Evolutionary conservation across 305 asterid genomes (phyloP), one percentile per base, ranked within the genome.

Genomic region (Striga hermonthica): DNA sequence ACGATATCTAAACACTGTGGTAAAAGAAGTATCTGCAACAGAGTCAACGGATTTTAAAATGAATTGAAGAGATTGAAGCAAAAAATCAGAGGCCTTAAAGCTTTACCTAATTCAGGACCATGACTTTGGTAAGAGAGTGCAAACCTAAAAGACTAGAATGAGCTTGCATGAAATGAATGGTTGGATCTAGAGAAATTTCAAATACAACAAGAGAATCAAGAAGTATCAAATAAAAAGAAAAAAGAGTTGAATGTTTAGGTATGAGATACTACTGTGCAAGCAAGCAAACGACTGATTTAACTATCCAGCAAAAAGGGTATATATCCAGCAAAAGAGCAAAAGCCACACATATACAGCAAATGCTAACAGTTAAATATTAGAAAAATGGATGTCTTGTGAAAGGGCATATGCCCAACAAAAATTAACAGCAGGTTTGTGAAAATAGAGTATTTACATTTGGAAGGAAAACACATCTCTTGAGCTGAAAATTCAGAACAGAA

Each of bases 391-490:
- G 35, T 28, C 71, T 22, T 67, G 57, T 56, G 7, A 65, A 43
- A 48, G 53, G 38, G 10, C 15, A 15, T 41, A 64, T 67, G 65
- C 39, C 57, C 34, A 10, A 22, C 34, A 53, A 52, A 52, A 61
- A 64, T 54, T 59, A 57, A 14, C 50, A 56, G 65, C 37, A 69
- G 28, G 40, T 48, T 57, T 70, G 72, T 47, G 62, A 67, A 64
- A 31, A 57, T 10, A 64, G 68, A 64, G 9, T 58, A 72, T 68
- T 72, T 90, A 93, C 99, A 80, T 93, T 90, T 72, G 99, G 95
- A 63, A 90, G 95, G 88, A 93, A 93, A 83, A 93, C 84, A 75
- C 94, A 93, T 7, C 99, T 95, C 88, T 90, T 93, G 83, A 93
- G 99, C 86, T 93, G 99, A 80, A 93, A 85, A 77, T 83, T 93